phyloP scores from a whole-genome alignment of 179 eudicot species.

The Sideroxylon spinosum region DNA sequence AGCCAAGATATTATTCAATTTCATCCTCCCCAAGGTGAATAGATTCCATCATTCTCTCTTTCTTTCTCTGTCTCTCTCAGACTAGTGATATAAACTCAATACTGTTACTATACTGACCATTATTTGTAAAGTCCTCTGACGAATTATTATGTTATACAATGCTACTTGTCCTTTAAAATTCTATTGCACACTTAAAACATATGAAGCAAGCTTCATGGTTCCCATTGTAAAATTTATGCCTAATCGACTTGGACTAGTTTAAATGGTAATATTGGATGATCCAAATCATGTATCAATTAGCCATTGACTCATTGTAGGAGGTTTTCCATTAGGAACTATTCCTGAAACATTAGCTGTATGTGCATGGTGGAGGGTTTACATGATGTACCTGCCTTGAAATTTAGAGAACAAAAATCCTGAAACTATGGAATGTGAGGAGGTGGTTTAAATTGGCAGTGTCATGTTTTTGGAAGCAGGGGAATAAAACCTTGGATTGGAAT shows the following conservation, averaged over 20 bases:
- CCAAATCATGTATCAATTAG: constrained; percentile 32
- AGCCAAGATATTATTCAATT: constrained; percentile 95
- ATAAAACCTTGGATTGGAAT: neutral
- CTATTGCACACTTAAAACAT: neutral
- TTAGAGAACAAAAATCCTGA: neutral
- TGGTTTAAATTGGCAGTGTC: neutral
- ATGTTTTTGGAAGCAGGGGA: neutral
- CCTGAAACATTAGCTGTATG: constrained; percentile 46
- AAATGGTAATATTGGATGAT: neutral
- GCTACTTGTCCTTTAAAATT: neutral
- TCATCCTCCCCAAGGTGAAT: constrained; percentile 85
- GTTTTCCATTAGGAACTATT: constrained; percentile 20
- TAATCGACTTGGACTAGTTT: neutral
- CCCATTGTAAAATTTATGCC: neutral
- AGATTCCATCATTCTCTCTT: constrained; percentile 31
- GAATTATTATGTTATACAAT: constrained; percentile 2
- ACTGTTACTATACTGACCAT: neutral
- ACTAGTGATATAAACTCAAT: neutral
- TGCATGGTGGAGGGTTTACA: constrained; percentile 22
- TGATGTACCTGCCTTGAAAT: constrained; percentile 31
- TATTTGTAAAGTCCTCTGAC: neutral
- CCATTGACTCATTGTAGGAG: neutral
- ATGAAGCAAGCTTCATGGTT: neutral
- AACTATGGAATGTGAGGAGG: neutral
- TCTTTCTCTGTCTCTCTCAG: constrained; percentile 34